A percentile compares a stretch with the other conserved stretches of the same genome.
Conservation (phyloP, 768 basidiomycete genomes). For the Pulveroboletus frians region DNA sequence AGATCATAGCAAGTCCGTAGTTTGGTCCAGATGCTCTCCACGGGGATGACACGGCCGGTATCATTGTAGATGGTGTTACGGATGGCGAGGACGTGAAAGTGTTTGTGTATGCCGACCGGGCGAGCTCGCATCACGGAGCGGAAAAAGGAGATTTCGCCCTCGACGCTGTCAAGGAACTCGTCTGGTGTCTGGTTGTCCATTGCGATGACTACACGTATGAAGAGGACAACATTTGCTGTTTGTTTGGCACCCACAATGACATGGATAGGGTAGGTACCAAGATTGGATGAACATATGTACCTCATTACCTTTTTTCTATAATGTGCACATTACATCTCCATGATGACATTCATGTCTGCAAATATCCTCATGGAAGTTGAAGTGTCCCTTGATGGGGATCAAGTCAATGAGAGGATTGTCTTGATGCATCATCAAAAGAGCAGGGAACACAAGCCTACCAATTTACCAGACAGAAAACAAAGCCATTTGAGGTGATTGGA, state of each 20-base stretch:
- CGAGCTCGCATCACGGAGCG: constrained; percentile 75
- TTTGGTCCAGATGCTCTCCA: constrained; percentile 73
- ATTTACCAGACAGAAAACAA: no score
- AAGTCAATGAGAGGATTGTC: no score
- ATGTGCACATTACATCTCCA: no score
- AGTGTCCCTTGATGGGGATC: no score
- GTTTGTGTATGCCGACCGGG: constrained; percentile 77
- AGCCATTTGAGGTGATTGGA: no score
- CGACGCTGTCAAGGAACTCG: constrained; percentile 61
- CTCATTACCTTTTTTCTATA: no score
- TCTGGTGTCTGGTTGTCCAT: constrained; percentile 30
- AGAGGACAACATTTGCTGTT: constrained; percentile 1
- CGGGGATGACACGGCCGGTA: constrained; percentile 53
- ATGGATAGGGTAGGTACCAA: no score
- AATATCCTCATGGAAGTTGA: no score
- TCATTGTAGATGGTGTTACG: constrained; percentile 67
- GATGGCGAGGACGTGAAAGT: constrained; percentile 77
- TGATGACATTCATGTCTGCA: no score
- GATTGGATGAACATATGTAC: no score
- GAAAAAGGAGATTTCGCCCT: constrained; percentile 84
- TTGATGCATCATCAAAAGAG: no score
- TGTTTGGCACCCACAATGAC: constrained; percentile 25
- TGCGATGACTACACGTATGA: background rate
- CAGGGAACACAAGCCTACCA: no score
- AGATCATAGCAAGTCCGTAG: constrained; percentile 66